Base-by-base conservation (phyloP, 116 monocot genomes). In the Cymodocea nodosa region DNA sequence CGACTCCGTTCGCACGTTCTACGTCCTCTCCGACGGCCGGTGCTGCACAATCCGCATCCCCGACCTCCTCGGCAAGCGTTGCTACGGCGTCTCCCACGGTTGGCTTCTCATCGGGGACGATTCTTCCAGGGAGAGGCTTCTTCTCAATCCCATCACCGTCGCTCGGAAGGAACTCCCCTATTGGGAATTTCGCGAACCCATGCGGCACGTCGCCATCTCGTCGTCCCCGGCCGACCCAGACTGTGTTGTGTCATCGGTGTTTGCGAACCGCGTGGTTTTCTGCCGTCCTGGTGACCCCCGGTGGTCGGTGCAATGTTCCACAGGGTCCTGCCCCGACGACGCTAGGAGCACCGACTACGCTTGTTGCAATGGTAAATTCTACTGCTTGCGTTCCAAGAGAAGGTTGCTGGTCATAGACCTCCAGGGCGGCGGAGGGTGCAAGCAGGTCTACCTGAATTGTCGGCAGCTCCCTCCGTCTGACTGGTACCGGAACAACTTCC, bases 91-190 rank as follows among this genome's bases (percentile, higher is more conserved):
- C 68, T 35, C 56, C 55, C 56, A 68, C 11, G 55, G 68, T 14
- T 68, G 68, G 68, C 36, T 68, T 14, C 15, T 68, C 15, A 36
- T 37, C 30, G 68, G 56, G 12, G 34, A 56, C 37, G 35, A 55
- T 5, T 18, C 19, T 17, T 18, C 68, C n/a, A 15, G 18, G 14
- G 56, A 57, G 20, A 13, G 54, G 18, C 40, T 56, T 2, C 68
- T 68, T n/a, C 18, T 56, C 36, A 35, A 68, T 30, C 68, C 56
- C 6, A 23, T 44, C 19, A 37, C 56, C 35, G 6, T 17, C 1
- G 25, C 68, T 3, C 35, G 40, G 2, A 30, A 12, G 30, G 37
- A 17, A 9, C 68, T 68, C 68, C 68, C 68, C 7, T 35, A 2
- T 16, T 37, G 53, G 36, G 15, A 53, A 8, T 37, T 17, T 9